Evolutionary conservation across 139 green algal genomes (phyloP).

Genomic region (Picochlorum sp.): DNA sequence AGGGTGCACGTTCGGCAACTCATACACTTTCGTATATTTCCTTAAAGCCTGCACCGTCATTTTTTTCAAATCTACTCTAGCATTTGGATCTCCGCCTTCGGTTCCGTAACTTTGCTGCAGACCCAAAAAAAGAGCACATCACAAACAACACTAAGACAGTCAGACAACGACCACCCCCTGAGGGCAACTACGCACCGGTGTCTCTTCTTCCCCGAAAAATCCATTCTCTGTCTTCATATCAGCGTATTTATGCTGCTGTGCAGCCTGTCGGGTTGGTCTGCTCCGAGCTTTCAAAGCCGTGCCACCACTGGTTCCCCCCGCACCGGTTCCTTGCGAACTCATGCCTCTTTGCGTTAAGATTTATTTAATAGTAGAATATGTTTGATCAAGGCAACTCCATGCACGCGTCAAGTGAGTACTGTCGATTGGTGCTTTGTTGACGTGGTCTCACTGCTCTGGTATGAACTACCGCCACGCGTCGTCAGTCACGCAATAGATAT

Average conservation of each 20-base stretch:
- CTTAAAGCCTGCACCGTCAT: slow-evolving; percentile 29
- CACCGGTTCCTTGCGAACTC: not conserved
- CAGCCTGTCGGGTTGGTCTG: slow-evolving; percentile 10
- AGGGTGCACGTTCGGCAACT: slow-evolving; percentile 21
- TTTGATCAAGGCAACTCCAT: no score
- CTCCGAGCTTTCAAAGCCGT: slow-evolving; percentile 3
- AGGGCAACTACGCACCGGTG: not conserved
- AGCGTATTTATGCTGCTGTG: slow-evolving; percentile 10
- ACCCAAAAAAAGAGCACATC: not conserved
- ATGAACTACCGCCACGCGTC: no score
- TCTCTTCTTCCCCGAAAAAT: slow-evolving; percentile 7
- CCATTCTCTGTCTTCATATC: slow-evolving; percentile 19
- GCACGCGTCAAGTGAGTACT: no score
- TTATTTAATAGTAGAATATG: not conserved
- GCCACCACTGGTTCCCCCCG: no score
- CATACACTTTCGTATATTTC: slow-evolving; percentile 35
- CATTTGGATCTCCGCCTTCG: slow-evolving; percentile 8
- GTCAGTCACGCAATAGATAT: no score
- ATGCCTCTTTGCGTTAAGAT: not conserved
- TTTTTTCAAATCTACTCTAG: slow-evolving; percentile 28
- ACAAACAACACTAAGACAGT: not conserved
- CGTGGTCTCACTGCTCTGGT: no score
- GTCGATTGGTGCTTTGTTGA: no score
- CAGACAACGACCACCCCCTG: not conserved
- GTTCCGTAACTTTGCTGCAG: slow-evolving; percentile 9